Evolutionary conservation across 495 filamentous ascomycete species (phyloP), one percentile per base, ranked within the genome.

Genomic region (Aspergillus homomorphus): DNA sequence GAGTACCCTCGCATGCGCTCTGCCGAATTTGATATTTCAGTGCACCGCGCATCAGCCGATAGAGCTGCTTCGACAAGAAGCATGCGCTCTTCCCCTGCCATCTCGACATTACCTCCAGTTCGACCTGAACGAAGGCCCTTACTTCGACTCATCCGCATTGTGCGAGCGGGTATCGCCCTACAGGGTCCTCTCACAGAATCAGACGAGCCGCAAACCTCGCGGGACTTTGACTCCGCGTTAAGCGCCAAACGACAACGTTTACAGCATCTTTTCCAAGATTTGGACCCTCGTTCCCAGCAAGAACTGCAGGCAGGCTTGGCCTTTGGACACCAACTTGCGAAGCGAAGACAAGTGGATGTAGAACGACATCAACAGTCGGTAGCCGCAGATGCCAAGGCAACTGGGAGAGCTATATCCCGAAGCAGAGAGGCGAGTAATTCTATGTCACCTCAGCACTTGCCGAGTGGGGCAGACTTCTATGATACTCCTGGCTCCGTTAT

Each of bases 301-400:
- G 72, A 80, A 61, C 60, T 82, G 43, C 71, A 70, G 54, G 75
- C 73, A 28, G 77, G 74, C 30, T 65, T 83, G 51, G 68, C 71
- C 7, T 70, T 84, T 55, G 82, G 80, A 12, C 78, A 84, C 51
- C 71, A 77, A 52, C 66, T 83, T 50, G 79, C 78, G 4, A 73
- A 70, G 16, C 61, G 53, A 46, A 61, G 53, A 53, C 26, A 64
- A 45, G 53, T 55, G 8, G 65, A 69, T 44, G 22, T 52, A 42
- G 54, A 65, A 52, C 59, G 43, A 12, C 26, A 12, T 23, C 43
- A 30, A 54, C 46, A 53, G 45, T 1, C 43, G 2, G 22, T 44
- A 14, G 41, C 19, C 61, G 56, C 53, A 44, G 38, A 54, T 19
- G 59, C 33, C 12, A 14, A 38, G 54, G 19, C 19, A 55, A 45